Conservation (phyloP, 1,284 basidiomycete species). For the Sporisorium iseilematis-ciliati region DNA sequence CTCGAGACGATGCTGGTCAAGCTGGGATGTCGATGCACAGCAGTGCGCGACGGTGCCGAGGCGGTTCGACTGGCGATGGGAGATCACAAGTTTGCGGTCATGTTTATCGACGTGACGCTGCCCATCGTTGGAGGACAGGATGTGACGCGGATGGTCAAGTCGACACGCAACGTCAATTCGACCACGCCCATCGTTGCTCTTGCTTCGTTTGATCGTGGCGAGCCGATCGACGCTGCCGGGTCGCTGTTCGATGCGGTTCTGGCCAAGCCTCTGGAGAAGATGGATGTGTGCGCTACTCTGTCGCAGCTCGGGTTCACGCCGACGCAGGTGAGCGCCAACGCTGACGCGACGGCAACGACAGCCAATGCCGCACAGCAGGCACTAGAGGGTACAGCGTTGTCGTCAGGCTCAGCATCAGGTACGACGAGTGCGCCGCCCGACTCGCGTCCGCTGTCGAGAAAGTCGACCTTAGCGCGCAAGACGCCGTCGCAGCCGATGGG, state of each 20-base stretch:
- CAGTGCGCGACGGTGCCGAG: constrained; percentile 94
- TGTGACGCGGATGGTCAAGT: constrained; percentile 91
- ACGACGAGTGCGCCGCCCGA: constrained; percentile 36
- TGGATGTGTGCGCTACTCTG: constrained; percentile 55
- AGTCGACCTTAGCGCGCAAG: constrained; percentile 39
- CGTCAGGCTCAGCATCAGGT: constrained; percentile 23
- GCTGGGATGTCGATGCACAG: constrained; percentile 91
- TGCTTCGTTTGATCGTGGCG: constrained; percentile 67
- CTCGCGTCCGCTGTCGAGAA: constrained; percentile 43
- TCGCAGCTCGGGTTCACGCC: constrained; percentile 55
- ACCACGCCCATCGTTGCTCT: constrained; percentile 91
- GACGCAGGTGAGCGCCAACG: constrained; percentile 23
- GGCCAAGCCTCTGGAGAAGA: constrained; percentile 61
- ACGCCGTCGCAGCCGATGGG: constrained; percentile 22
- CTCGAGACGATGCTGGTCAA: constrained; percentile 91
- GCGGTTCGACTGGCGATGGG: constrained; percentile 97
- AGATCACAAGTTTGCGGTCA: constrained; percentile 81
- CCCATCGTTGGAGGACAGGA: constrained; percentile 92
- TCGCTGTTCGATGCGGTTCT: constrained; percentile 72
- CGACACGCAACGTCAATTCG: constrained; percentile 90
- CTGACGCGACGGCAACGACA: constrained; percentile 4
- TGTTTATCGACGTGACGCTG: constrained; percentile 90
- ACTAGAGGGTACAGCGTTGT: constrained; percentile 3
- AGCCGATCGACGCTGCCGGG: constrained; percentile 55
- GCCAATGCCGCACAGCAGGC: constrained; percentile 4